Evolutionary conservation across 2,329 filamentous ascomycete species (phyloP).

Genomic region (Bipolaris victoriae): DNA sequence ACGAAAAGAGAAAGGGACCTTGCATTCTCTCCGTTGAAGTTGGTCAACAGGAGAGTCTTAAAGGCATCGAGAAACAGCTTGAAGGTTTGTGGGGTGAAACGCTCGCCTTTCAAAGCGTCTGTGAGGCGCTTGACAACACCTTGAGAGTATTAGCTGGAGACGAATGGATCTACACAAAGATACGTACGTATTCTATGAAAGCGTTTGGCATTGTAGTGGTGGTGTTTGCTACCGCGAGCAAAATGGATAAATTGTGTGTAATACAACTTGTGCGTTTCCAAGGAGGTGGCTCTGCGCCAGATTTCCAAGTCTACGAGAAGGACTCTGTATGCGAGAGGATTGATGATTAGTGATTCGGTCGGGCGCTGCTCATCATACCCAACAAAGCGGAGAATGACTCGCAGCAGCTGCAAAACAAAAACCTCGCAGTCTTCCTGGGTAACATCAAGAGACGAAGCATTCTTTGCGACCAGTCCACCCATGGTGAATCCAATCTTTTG

Average conservation of each 20-base stretch:
- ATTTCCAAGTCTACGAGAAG: slow-evolving; percentile 91
- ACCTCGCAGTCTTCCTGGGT: slow-evolving; percentile 54
- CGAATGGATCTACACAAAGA: background rate
- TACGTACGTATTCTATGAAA: slow-evolving; percentile 85
- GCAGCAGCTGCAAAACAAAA: slow-evolving; percentile 68
- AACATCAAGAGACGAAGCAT: slow-evolving; percentile 45
- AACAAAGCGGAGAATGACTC: slow-evolving; percentile 81
- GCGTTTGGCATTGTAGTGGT: slow-evolving; percentile 88
- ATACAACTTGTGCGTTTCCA: slow-evolving; percentile 82
- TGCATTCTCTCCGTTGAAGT: slow-evolving; percentile 82
- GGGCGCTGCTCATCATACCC: slow-evolving; percentile 83
- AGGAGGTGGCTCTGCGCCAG: slow-evolving; percentile 77
- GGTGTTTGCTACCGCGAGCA: slow-evolving; percentile 86
- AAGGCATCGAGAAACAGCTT: slow-evolving; percentile 80
- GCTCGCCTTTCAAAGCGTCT: slow-evolving; percentile 87
- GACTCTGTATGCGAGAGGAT: slow-evolving; percentile 91
- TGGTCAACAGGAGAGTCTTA: slow-evolving; percentile 77
- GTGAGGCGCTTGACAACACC: slow-evolving; percentile 89
- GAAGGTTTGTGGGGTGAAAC: slow-evolving; percentile 73
- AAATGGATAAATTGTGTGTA: slow-evolving; percentile 92
- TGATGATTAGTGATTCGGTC: slow-evolving; percentile 90
- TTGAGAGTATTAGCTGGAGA: slow-evolving; percentile 48
- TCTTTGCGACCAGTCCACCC: slow-evolving; percentile 58
- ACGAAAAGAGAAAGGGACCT: slow-evolving; percentile 89
- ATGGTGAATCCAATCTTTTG: slow-evolving; percentile 72